Evolutionary conservation across 2,329 filamentous ascomycete genomes (phyloP).

Genomic region (Ceratocystis harringtonii): DNA sequence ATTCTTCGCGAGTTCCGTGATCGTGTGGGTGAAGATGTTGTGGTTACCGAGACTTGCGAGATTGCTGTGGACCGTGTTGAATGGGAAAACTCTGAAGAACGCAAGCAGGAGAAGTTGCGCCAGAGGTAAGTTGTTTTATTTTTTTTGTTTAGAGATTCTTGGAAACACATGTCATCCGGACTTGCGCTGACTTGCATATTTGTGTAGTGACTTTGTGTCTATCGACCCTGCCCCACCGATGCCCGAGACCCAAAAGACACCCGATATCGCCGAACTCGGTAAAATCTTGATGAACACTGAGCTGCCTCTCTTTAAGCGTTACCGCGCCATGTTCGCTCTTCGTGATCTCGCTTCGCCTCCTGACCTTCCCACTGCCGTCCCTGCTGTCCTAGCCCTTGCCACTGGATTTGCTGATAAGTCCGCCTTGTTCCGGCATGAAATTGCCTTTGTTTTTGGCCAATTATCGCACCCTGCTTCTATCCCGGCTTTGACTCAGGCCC

Average conservation of each 20-base stretch:
- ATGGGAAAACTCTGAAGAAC: slow-evolving; percentile 70
- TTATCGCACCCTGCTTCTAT: slow-evolving; percentile 94
- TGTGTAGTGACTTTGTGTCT: slow-evolving; percentile 72
- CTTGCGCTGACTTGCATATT: slow-evolving; percentile 21
- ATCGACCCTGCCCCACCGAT: slow-evolving; percentile 89
- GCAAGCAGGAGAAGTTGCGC: slow-evolving; percentile 61
- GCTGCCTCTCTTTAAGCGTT: slow-evolving; percentile 74
- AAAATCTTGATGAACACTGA: slow-evolving; percentile 62
- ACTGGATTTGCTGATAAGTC: slow-evolving; percentile 74
- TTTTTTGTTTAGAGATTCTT: neutral
- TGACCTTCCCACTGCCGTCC: slow-evolving; percentile 72
- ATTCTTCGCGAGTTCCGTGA: slow-evolving; percentile 62
- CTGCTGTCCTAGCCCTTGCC: slow-evolving; percentile 75
- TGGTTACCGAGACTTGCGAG: slow-evolving; percentile 90
- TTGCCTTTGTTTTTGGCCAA: slow-evolving; percentile 96
- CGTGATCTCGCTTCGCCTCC: slow-evolving; percentile 89
- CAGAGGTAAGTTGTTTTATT: slow-evolving; percentile 46
- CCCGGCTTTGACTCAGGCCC: slow-evolving; percentile 62
- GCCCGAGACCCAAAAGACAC: slow-evolving; percentile 48
- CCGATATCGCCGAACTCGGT: slow-evolving; percentile 54
- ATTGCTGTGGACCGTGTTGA: slow-evolving; percentile 88
- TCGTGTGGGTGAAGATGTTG: slow-evolving; percentile 57
- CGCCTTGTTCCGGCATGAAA: slow-evolving; percentile 90
- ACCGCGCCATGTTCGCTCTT: slow-evolving; percentile 95
- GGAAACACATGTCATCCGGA: slow-evolving; percentile 16